phyloP scores from a whole-genome alignment of 176 grass and related monocot genomes.

The Aegilops umbellulata region DNA sequence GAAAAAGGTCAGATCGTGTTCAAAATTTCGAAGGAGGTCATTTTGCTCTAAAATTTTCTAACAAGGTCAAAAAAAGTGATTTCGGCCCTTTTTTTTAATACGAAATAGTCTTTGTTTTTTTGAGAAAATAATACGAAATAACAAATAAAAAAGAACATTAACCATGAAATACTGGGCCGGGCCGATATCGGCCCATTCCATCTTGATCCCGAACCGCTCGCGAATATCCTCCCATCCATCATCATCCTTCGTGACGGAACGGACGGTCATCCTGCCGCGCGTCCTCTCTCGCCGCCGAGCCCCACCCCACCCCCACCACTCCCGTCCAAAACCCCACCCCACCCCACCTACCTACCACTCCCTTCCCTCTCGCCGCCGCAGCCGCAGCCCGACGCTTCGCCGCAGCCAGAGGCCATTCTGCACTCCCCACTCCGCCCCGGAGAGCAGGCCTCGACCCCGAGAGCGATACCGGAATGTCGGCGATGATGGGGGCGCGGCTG shows the following conservation, averaged over 20 bases:
- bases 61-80: no score
- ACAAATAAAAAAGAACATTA: no score
- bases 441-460: not conserved
- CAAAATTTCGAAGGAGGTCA: no score
- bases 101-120: no score
- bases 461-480: constrained; percentile 15
- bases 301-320: not conserved
- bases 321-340: not conserved
- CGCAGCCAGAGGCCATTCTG: not conserved
- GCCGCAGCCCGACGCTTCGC: constrained; percentile 11
- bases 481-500: constrained; percentile 20
- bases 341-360: not conserved
- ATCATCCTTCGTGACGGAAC: not conserved
- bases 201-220: no score
- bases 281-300: not conserved
- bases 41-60: fast-evolving
- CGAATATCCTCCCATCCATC: no score
- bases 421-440: not conserved
- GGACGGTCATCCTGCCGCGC: not conserved
- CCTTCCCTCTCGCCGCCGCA: constrained; percentile 23
- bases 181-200: no score
- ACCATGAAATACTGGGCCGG: no score
- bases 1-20: no score
- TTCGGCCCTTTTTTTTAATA: no score
- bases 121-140: no score